Base-by-base conservation (phyloP, 2,329 filamentous ascomycete species). In the Nemania sp. region DNA sequence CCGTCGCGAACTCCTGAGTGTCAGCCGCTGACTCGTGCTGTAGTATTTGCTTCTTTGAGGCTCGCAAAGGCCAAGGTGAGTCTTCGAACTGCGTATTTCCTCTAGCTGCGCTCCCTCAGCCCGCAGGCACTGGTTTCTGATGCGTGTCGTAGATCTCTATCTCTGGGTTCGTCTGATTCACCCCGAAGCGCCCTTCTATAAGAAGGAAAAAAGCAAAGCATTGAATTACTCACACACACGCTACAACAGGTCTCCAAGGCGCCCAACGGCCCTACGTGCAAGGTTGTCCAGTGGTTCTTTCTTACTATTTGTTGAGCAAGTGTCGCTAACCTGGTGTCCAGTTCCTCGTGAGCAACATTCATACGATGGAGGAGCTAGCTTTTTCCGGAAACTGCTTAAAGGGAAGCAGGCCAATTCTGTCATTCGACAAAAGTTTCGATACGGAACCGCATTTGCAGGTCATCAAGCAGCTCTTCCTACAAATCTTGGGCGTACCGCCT, bases 361-460 rank as follows among this genome's bases (percentile, higher is more conserved):
- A 69, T 49, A 71, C 65, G 6, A 72, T 69, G 65, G 65, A 68
- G 46, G 95, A 99, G 76, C 82, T 99, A 37, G 91, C 97, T 73
- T 98, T 99, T 76, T 93, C 92, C 15, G 95, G 95, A 55, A 99
- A 99, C 81, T 97, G 93, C 75, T 81, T 98, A 63, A 97, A 97
- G 78, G 95, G 95, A 60, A 95, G 91, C 29, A 83, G 95, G 37
- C 94, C 95, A 1, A 82, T 99, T 40, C 87, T 99, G 58, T 95
- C 91, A 37, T 99, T 99, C 75, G 95, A 98, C 74, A 85, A 86
- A 54, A 86, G 87, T 17, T 99, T 99, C 77, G 91, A 96, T 63
- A 84, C 84, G 67, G 84, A 91, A 70, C 90, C 92, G 2, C 87
- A 97, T 72, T 87, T 96, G 57, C 84, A 84, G 65, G 82, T 97